phyloP scores from a whole-genome alignment of 192 early-diverging fungal genomes.

The Podila horticola region DNA sequence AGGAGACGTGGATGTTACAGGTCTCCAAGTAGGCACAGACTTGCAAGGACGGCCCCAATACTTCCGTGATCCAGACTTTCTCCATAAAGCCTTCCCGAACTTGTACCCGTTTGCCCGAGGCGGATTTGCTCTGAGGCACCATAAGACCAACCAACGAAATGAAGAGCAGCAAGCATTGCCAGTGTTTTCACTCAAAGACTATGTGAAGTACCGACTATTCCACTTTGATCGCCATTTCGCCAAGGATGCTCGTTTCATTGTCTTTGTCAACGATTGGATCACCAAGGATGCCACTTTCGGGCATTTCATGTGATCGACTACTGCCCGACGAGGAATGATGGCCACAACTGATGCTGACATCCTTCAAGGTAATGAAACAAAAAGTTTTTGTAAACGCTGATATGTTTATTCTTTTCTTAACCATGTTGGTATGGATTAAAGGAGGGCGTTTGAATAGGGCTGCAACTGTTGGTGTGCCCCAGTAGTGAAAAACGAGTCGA shows the following conservation, averaged over 20 bases:
- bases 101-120: slow-evolving; percentile 5
- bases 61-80: background rate
- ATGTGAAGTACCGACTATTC: slow-evolving; percentile 4
- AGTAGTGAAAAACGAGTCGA: background rate
- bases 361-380: background rate
- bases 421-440: background rate
- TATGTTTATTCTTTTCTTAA: background rate
- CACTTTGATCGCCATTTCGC: slow-evolving; percentile 13
- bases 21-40: background rate
- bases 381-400: background rate
- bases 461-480: background rate
- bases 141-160: background rate
- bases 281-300: background rate
- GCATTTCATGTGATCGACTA: background rate
- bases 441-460: background rate
- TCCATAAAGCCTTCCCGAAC: slow-evolving; percentile 6
- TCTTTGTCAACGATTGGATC: slow-evolving; percentile 1
- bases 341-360: background rate
- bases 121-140: slow-evolving; percentile 1
- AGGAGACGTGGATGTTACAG: background rate
- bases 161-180: background rate
- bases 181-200: background rate
- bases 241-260: slow-evolving; percentile 1
- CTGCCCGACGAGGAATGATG: background rate
- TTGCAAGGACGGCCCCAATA: background rate